Conservation (phyloP, 495 filamentous ascomycete genomes). For the Acidiella bohemica region DNA sequence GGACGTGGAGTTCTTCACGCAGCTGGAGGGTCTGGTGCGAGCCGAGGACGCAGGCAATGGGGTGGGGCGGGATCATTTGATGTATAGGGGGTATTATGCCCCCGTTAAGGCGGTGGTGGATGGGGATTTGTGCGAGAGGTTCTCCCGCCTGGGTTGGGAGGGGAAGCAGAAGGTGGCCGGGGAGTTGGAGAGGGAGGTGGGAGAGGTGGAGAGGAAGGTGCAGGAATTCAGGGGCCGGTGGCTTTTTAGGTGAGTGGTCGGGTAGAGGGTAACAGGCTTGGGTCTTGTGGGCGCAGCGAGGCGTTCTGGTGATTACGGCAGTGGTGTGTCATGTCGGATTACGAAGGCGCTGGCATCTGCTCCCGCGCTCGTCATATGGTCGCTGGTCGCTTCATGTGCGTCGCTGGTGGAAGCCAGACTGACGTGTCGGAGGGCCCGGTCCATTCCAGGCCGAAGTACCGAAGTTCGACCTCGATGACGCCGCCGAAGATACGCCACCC, state of each 20-base stretch:
- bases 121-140: conserved; percentile 94
- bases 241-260: conserved; percentile 21
- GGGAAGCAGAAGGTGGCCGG: conserved; percentile 89
- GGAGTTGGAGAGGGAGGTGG: conserved; percentile 76
- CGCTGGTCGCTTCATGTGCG: too few species aligned
- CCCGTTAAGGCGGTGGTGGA: conserved; percentile 95
- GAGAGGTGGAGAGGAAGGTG: conserved; percentile 91
- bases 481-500: too few species aligned
- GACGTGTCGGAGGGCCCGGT: too few species aligned
- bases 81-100: conserved; percentile 92
- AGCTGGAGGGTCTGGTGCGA: conserved; percentile 72
- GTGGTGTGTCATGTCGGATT: too few species aligned
- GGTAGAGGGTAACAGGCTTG: too few species aligned
- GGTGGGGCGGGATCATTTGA: conserved; percentile 84
- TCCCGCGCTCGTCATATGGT: too few species aligned
- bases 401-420: too few species aligned
- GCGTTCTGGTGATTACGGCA: too few species aligned
- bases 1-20: conserved; percentile 95
- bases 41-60: conserved; percentile 78
- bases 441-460: too few species aligned
- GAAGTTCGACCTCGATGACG: too few species aligned
- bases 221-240: conserved; percentile 38
- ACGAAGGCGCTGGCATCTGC: too few species aligned
- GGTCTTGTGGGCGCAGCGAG: too few species aligned
- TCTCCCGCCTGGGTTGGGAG: conserved; percentile 63